phyloP scores from a whole-genome alignment of 345 rosid species.

The Pugionium cornutum region DNA sequence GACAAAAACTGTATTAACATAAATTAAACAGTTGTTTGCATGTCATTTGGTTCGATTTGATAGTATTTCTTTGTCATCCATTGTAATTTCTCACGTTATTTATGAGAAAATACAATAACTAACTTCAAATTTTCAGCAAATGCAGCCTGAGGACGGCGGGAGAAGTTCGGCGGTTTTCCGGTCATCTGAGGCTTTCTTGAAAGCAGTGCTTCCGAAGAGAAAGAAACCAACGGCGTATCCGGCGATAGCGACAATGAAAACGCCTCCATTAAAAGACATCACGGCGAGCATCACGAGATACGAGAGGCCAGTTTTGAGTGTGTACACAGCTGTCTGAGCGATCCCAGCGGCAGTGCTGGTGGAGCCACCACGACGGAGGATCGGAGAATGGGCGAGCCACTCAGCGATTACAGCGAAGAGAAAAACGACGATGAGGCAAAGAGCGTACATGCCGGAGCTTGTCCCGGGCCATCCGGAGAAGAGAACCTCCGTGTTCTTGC shows the following conservation, averaged over 20 bases:
- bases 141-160: constrained; percentile 37
- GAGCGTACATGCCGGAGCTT: constrained; percentile 52
- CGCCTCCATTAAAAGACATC: constrained; percentile 88
- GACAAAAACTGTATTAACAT: no score
- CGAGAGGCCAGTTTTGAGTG: constrained; percentile 55
- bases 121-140: constrained; percentile 20
- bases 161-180: constrained; percentile 47
- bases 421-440: constrained; percentile 55
- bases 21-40: no score
- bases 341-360: constrained; percentile 46
- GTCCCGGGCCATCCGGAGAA: constrained; percentile 74
- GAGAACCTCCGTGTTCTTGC: constrained; percentile 56
- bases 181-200: constrained; percentile 33
- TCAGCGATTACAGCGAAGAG: constrained; percentile 50
- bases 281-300: constrained; percentile 77
- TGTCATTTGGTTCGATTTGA: no score
- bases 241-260: constrained; percentile 63
- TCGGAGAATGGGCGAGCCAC: constrained; percentile 52
- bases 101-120: neutral
- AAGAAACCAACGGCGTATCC: constrained; percentile 72
- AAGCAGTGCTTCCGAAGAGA: constrained; percentile 56
- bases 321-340: constrained; percentile 51
- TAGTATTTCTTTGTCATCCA: no score
- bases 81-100: neutral
- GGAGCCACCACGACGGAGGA: constrained; percentile 37